A percentile compares a stretch with the other conserved stretches of the same genome.
Conservation (phyloP, 139 green algal species). For the Gonium pectorale region DNA sequence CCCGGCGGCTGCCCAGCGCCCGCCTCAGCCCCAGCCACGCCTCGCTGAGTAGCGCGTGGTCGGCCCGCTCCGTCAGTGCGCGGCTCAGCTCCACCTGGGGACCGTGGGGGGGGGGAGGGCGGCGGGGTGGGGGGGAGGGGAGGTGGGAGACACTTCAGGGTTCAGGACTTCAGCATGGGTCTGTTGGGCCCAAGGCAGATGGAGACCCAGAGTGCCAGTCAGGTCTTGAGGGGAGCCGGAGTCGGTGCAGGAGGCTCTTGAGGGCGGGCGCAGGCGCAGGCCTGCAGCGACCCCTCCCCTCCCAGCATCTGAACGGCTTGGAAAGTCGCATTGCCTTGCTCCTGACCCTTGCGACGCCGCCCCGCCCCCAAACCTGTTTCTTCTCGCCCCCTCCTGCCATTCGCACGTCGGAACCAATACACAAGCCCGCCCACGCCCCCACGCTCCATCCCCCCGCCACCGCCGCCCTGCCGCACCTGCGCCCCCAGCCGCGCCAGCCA, state of each 20-base stretch:
- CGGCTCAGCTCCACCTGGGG: slow-evolving; percentile 26
- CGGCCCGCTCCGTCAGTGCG: slow-evolving; percentile 31
- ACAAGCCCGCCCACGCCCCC: no score
- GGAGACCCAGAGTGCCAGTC: no score
- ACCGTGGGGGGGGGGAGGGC: no score
- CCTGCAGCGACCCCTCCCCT: not conserved
- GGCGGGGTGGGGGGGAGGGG: not conserved
- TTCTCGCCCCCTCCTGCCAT: not conserved
- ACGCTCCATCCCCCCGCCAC: not conserved
- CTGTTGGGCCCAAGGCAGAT: no score
- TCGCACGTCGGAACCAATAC: no score
- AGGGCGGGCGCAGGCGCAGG: not conserved
- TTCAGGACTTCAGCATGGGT: no score
- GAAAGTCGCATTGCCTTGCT: not conserved
- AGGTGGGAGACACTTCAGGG: not conserved
- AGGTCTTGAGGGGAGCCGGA: not conserved
- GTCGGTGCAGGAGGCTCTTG: not conserved
- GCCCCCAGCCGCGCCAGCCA: not conserved
- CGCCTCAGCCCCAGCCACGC: slow-evolving; percentile 29
- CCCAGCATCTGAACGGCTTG: not conserved
- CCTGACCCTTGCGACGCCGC: not conserved
- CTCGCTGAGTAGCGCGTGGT: slow-evolving; percentile 14
- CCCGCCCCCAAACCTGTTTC: not conserved
- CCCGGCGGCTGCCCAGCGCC: not conserved
- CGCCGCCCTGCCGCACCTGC: not conserved